These are phyloP conservation scores for Pestalotiopsis fici DNA, from an alignment of 2,329 filamentous ascomycete species.

Conservation along the genomic window DNA sequence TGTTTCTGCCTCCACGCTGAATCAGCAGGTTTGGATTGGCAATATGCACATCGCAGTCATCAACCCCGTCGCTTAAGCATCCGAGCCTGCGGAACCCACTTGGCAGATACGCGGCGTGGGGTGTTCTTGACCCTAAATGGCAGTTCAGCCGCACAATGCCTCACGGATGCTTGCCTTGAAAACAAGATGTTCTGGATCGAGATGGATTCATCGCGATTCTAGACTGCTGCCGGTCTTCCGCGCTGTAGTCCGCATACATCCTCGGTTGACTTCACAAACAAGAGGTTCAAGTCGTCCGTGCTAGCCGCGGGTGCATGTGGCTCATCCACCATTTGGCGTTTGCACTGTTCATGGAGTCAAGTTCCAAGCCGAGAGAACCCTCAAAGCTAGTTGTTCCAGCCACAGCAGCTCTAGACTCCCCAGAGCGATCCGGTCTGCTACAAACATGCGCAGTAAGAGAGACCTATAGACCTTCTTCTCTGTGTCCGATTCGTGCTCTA, in stretches of 20 bases:
- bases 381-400: conserved; percentile 32
- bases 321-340: neutral
- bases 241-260: neutral
- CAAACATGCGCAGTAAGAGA: conserved; percentile 41
- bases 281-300: neutral
- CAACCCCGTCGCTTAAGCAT: neutral
- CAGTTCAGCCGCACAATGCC: conserved; percentile 5
- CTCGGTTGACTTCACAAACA: neutral
- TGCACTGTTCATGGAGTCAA: conserved; percentile 7
- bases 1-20: neutral
- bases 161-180: neutral
- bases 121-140: neutral
- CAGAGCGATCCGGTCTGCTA: conserved; percentile 42
- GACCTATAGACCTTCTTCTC: conserved; percentile 35
- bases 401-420: conserved; percentile 35
- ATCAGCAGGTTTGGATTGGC: neutral
- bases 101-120: neutral
- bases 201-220: neutral
- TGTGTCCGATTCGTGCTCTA: conserved; percentile 30
- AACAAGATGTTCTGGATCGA: neutral
- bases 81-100: neutral
- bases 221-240: neutral
- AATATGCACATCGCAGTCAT: neutral
- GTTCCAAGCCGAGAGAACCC: conserved; percentile 33
- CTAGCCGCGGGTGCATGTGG: neutral